Percentiles rank a stretch among this genome's conserved stretches.
Conservation (phyloP, 768 basidiomycete species). For the Leccinellum rugosiceps region DNA sequence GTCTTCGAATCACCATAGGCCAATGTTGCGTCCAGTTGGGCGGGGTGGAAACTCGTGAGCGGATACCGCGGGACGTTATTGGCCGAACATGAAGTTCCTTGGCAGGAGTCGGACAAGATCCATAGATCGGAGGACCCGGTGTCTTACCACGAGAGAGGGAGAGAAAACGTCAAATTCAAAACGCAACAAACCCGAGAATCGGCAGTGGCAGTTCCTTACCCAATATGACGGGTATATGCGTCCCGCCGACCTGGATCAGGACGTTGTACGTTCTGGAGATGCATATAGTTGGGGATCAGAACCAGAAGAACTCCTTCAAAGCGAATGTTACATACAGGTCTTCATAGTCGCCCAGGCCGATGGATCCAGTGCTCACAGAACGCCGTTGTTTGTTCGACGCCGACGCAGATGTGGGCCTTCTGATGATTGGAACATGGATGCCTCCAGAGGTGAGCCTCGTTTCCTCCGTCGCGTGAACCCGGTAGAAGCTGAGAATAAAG, state of each 20-base stretch:
- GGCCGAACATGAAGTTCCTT: conserved; percentile 35
- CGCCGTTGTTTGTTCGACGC: conserved; percentile 4
- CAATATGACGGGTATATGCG: conserved; percentile 52
- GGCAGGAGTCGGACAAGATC: conserved; percentile 61
- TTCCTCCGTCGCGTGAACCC: neutral
- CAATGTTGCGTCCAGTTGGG: conserved; percentile 46
- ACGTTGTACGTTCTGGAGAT: conserved; percentile 58
- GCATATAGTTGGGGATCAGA: neutral
- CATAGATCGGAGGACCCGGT: conserved; percentile 80
- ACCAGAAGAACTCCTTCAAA: neutral
- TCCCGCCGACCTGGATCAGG: conserved; percentile 53
- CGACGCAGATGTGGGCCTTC: neutral
- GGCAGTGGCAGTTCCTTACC: conserved; percentile 37
- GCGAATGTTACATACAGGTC: conserved; percentile 41
- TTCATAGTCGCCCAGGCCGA: conserved; percentile 57
- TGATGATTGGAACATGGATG: conserved; percentile 25
- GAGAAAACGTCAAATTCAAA: conserved; percentile 1
- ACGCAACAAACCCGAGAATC: neutral
- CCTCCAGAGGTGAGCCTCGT: conserved; percentile 14
- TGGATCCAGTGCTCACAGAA: conserved; percentile 30
- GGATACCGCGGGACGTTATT: conserved; percentile 47
- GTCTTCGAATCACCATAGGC: conserved; percentile 71
- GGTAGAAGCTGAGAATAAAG: neutral
- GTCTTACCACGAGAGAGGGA: conserved; percentile 38
- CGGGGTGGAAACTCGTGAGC: conserved; percentile 43